Evolutionary conservation across 129 eudicot species (phyloP), one percentile per base, ranked within the genome.

Genomic region (Arctium lappa): DNA sequence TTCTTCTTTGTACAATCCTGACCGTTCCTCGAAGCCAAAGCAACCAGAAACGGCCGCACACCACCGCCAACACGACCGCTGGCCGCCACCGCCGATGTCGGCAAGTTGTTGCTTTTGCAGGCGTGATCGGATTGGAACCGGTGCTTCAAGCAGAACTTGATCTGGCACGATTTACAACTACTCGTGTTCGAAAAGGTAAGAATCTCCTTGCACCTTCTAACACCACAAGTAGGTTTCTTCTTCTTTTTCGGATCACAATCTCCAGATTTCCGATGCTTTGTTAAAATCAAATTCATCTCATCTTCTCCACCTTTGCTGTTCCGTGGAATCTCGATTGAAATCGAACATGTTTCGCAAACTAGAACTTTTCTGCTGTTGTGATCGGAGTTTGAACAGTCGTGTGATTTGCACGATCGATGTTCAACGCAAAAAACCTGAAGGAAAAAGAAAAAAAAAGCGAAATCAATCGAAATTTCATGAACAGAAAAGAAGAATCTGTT

Each of bases 221-320:
- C 98, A 0, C 94, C 89, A 83, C 99, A 96, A 0, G 87, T 89
- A 6, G 91, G 94, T 42, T 91, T 93, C 90, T 91, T 91, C 90
- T 93, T 93, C 87, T 93, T 95, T 86, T 79, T 88, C 2, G 95
- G 94, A 66, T 96, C 95, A 37, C 99, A 96, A 77, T 90, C 92
- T 33, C 91, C 89, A 3, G 98, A 96, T 63, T 81, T 86, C 32
- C 79, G 87, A 73, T 96, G 99, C 75, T 86, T 87, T 27, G 76
- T 85, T 65, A 91, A 44, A 36, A 95, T 75, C 62, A 33, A 63
- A 8, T 37, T 53, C 80, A 80, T 93, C 85, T 93, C 97, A 3
- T 88, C 92, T 31, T 87, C 89, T 10, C 83, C 91, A 9, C 77
- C 69, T 16, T 32, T 73, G 69, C 92, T 86, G 83, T 79, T 79